phyloP scores from a whole-genome alignment of 148 eudicot species.

The Cornus controversa region DNA sequence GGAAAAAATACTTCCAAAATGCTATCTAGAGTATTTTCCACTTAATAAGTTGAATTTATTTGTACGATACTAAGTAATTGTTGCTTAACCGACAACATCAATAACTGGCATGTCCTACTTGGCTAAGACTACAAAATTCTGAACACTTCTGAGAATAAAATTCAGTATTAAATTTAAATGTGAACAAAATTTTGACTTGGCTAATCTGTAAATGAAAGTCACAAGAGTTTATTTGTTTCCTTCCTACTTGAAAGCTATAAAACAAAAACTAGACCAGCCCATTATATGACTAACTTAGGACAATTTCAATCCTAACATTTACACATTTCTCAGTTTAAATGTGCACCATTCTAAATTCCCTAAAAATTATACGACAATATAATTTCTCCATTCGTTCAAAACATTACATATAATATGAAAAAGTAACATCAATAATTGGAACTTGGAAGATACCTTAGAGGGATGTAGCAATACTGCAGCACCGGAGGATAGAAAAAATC shows the following conservation, averaged over 20 bases:
- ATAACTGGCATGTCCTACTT: not conserved
- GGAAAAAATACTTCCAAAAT: not conserved
- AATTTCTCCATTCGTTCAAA: not conserved
- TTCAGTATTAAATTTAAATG: not conserved
- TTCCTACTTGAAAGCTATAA: not conserved
- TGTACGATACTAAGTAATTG: not conserved
- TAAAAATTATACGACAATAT: not conserved
- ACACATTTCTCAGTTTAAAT: not conserved
- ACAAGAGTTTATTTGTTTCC: too few relatives aligned
- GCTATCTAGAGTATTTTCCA: not conserved
- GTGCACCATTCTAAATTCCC: not conserved
- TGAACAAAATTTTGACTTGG: not conserved
- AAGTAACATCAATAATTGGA: not conserved
- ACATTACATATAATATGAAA: slow-evolving; percentile 10
- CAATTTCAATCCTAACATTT: not conserved
- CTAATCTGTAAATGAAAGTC: not conserved
- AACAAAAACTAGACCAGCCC: not conserved
- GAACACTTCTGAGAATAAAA: not conserved
- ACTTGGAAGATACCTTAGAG: slow-evolving; percentile 60
- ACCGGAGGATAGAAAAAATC: slow-evolving; percentile 56
- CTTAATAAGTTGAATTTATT: not conserved
- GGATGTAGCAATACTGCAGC: slow-evolving; percentile 66
- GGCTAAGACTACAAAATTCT: not conserved
- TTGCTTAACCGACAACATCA: not conserved
- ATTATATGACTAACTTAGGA: not conserved